A percentile compares a stretch with the other conserved stretches of the same genome.
phyloP scores from a whole-genome alignment of 768 basidiomycete genomes.

The Amanita subjunquillea region DNA sequence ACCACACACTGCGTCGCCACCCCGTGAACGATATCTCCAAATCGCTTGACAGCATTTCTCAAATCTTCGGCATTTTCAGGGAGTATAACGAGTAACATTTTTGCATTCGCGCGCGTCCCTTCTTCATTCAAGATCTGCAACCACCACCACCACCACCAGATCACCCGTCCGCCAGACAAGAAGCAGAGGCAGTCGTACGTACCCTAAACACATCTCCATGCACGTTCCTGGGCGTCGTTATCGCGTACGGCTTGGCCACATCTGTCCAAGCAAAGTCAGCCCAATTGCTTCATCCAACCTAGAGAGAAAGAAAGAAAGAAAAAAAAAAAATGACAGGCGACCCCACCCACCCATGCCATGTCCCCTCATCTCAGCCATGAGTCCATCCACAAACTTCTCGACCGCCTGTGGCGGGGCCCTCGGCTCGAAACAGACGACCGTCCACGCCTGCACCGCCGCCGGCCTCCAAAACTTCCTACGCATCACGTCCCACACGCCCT shows the following conservation, averaged over 20 bases:
- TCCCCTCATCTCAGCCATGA: neutral
- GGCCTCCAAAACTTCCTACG: neutral
- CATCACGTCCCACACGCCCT: constrained; percentile 7
- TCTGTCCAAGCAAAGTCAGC: neutral
- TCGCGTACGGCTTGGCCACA: neutral
- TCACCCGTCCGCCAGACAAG: neutral
- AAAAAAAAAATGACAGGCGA: neutral
- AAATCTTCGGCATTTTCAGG: constrained; percentile 37
- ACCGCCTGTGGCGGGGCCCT: neutral
- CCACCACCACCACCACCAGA: neutral
- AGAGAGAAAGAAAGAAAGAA: no score
- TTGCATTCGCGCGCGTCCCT: neutral
- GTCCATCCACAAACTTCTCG: neutral
- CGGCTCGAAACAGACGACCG: neutral
- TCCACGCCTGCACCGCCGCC: neutral
- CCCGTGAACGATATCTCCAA: constrained; percentile 36
- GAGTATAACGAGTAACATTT: constrained; percentile 39
- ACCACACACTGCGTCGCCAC: constrained; percentile 5
- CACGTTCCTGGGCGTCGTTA: neutral
- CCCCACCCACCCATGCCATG: neutral
- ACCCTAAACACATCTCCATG: neutral
- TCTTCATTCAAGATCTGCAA: constrained; percentile 1
- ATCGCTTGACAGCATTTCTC: constrained; percentile 38
- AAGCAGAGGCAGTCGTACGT: neutral
- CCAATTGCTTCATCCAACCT: no score